Percentiles rank a stretch among this genome's conserved stretches.
Evolutionary conservation across 148 eudicot species (phyloP).

Genomic region (Chenopodium suecicum): DNA sequence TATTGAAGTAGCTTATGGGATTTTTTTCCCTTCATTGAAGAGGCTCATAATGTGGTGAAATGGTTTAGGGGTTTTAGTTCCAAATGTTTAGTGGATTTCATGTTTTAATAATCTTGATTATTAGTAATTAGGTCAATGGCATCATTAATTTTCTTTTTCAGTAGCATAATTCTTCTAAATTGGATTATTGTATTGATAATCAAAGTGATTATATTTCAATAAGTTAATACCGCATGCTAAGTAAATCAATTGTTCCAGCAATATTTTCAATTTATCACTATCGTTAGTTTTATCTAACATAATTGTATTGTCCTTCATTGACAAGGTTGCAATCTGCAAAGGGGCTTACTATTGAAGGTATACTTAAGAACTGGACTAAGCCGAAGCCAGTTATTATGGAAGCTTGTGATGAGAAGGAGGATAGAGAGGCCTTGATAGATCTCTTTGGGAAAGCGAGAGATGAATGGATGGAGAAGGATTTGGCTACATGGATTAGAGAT

Average conservation of each 20-base stretch:
- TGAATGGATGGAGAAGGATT: conserved; percentile 88
- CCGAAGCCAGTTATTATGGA: conserved; percentile 73
- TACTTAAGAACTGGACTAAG: conserved; percentile 73
- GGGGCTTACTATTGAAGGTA: conserved; percentile 73
- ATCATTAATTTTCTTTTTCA: no score
- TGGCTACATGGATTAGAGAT: conserved; percentile 90
- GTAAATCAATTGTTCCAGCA: neutral
- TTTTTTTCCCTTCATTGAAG: no score
- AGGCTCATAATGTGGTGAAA: no score
- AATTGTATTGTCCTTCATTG: neutral
- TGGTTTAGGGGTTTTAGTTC: no score
- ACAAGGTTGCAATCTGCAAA: conserved; percentile 77
- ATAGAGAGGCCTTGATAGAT: conserved; percentile 61
- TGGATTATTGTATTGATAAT: no score
- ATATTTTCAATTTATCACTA: neutral
- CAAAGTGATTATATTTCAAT: no score
- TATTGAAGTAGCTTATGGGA: no score
- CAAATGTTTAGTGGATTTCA: no score
- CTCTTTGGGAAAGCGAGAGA: conserved; percentile 89
- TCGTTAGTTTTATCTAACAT: neutral
- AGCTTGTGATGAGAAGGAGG: conserved; percentile 81
- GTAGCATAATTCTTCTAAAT: no score
- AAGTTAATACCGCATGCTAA: no score
- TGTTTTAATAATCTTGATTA: no score
- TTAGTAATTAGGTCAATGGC: no score